Base-by-base conservation (phyloP, 108 stramenopile species). In the Skeletonema marinoi region DNA sequence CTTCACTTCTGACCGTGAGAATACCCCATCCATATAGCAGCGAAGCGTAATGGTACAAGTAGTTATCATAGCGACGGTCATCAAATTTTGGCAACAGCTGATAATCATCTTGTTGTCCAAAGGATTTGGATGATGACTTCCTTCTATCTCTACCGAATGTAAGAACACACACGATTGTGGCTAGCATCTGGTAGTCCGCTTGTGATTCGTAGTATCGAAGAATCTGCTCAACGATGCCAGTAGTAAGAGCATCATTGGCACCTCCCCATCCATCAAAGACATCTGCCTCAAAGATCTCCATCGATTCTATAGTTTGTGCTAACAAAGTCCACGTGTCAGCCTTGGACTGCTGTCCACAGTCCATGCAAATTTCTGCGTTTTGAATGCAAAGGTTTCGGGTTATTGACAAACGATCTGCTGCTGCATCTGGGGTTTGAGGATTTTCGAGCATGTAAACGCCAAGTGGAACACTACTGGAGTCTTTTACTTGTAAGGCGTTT, bases 141-240 rank as follows among this genome's bases (percentile, higher is more conserved):
- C 79, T 74, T 74, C 88, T 51, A 67, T 78, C 84, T 46, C 75
- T 71, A 13, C 84, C 80, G 67, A 70, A 67, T 17, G 73, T 83
- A 8, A 95, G 74, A 6, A 92, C 93, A 70, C 90, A 91, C 33
- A 89, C 73, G 59, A 95, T 90, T 13, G 91, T 86, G 6, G 91
- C 84, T 29, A 95, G 66, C 91, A 95, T 95, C 67, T 95, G 93
- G 21, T 81, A 81, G 60, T 95, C 93, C 12, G 89, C 88, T 44
- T 86, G 65, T 32, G 69, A 39, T 69, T 95, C 93, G 62, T 91
- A 95, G 60, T 89, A 91, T n/a, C 42, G 63, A 14, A 95, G 65
- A 41, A 95, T 65, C 60, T 83, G 77, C 6, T 66, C 69, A 29
- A 95, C 78, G 39, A 92, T 36, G 10, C 89, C 87, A 13, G 85